Percentiles rank a stretch among this genome's conserved stretches.
Evolutionary conservation across 495 filamentous ascomycete species (phyloP).

Genomic region (Diplogelasinospora grovesii): DNA sequence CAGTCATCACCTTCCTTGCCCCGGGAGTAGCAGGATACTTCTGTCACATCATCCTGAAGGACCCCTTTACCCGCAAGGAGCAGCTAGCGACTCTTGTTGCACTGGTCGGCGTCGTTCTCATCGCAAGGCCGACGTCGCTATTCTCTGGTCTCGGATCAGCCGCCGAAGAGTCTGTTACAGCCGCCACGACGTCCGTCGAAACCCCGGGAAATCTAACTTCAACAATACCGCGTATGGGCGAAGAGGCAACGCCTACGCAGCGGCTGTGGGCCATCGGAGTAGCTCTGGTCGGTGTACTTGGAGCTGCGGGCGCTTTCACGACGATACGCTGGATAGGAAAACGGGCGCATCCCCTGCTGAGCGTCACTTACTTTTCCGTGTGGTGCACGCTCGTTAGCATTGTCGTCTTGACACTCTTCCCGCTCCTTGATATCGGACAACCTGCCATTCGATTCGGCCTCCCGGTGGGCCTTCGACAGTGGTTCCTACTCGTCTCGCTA

Average conservation of each 20-base stretch:
- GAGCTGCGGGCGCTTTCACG: slow-evolving; percentile 69
- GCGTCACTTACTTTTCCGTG: slow-evolving; percentile 77
- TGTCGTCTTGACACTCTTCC: slow-evolving; percentile 46
- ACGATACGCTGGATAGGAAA: slow-evolving; percentile 79
- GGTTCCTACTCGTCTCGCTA: slow-evolving; percentile 62
- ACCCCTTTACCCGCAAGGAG: slow-evolving; percentile 74
- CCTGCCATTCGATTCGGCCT: slow-evolving; percentile 54
- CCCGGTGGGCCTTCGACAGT: slow-evolving; percentile 57
- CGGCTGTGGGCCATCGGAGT: slow-evolving; percentile 66
- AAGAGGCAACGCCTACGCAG: slow-evolving; percentile 52
- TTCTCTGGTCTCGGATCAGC: slow-evolving; percentile 25
- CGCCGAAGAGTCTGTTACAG: not conserved
- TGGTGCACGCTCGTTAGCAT: slow-evolving; percentile 63
- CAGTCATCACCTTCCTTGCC: slow-evolving; percentile 84
- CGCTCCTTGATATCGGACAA: slow-evolving; percentile 38
- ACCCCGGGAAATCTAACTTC: not conserved
- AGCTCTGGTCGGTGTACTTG: slow-evolving; percentile 74
- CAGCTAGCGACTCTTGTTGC: slow-evolving; percentile 71
- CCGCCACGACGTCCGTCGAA: not conserved
- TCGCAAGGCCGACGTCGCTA: slow-evolving; percentile 66
- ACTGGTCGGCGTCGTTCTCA: slow-evolving; percentile 74
- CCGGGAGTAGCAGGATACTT: slow-evolving; percentile 78
- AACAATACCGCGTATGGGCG: slow-evolving; percentile 16
- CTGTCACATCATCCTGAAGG: slow-evolving; percentile 66
- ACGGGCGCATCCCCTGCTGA: slow-evolving; percentile 76